phyloP scores from a whole-genome alignment of 2,329 filamentous ascomycete genomes.

The Fonsecaea nubica region DNA sequence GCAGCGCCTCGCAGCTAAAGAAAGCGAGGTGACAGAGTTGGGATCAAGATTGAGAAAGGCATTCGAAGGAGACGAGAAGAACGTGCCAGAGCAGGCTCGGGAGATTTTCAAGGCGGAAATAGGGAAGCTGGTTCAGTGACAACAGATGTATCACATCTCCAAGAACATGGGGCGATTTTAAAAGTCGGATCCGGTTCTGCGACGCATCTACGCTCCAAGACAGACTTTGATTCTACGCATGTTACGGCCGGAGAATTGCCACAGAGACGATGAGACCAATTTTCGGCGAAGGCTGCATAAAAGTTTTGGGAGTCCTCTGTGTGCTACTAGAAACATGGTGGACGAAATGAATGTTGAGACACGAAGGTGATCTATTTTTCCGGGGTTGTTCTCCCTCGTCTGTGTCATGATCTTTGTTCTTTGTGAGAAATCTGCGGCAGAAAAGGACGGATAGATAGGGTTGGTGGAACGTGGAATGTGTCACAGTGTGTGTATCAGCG shows the following conservation, averaged over 20 bases:
- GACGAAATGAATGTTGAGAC: background rate
- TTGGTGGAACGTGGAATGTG: no score
- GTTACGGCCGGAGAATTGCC: background rate
- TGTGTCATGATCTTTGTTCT: background rate
- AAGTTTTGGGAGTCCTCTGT: background rate
- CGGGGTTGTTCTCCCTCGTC: background rate
- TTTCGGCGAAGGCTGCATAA: background rate
- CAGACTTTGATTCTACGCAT: background rate
- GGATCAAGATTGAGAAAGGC: slow-evolving; percentile 71
- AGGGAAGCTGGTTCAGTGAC: background rate
- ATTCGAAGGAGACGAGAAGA: slow-evolving; percentile 54
- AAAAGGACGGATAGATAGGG: no score
- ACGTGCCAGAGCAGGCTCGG: background rate
- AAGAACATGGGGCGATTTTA: background rate
- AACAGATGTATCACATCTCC: background rate
- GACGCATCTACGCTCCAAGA: background rate
- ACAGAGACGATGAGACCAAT: background rate
- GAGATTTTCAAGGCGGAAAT: slow-evolving; percentile 3
- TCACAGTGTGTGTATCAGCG: no score
- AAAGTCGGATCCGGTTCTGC: background rate
- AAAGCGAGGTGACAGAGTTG: slow-evolving; percentile 79
- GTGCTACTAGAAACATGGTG: background rate
- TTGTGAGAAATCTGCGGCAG: background rate
- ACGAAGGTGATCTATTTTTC: background rate
- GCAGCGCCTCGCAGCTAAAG: slow-evolving; percentile 69